Conservation (phyloP, 2,329 filamentous ascomycete genomes). For the Diplocarpon mali region DNA sequence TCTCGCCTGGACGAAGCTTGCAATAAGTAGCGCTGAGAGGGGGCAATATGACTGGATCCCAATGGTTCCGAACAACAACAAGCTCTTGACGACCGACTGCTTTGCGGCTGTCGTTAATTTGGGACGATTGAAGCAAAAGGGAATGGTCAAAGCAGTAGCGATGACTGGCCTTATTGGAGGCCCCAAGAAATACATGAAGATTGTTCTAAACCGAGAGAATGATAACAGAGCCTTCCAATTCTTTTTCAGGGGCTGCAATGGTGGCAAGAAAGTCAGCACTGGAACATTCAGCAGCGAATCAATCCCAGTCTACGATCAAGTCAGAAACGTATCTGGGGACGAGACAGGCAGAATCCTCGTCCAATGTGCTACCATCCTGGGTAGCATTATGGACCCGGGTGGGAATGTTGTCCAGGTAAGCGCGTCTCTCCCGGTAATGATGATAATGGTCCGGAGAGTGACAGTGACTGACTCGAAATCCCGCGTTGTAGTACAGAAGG, state of each 20-base stretch:
- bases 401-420: no score
- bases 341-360: no score
- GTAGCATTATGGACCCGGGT: no score
- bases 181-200: conserved; percentile 22
- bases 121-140: conserved; percentile 17
- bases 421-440: no score
- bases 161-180: conserved; percentile 17
- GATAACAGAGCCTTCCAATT: conserved; percentile 16
- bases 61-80: conserved; percentile 14
- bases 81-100: conserved; percentile 21
- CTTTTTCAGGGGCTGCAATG: conserved; percentile 17
- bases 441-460: no score
- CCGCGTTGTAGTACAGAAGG: no score
- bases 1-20: conserved; percentile 23
- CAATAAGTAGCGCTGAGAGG: conserved; percentile 21
- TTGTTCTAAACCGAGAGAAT: conserved; percentile 17
- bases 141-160: conserved; percentile 10
- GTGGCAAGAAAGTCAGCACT: conserved; percentile 9
- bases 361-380: no score
- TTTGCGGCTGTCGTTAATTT: conserved; percentile 23
- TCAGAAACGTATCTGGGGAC: no score
- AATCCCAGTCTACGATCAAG: no score
- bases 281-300: no score
- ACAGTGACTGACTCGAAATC: no score
- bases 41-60: conserved; percentile 24